A percentile compares a stretch with the other conserved stretches of the same genome.
These are phyloP conservation scores for Aspergillus nidulans DNA, from an alignment of 495 filamentous ascomycete species.

Conservation along the genomic window DNA sequence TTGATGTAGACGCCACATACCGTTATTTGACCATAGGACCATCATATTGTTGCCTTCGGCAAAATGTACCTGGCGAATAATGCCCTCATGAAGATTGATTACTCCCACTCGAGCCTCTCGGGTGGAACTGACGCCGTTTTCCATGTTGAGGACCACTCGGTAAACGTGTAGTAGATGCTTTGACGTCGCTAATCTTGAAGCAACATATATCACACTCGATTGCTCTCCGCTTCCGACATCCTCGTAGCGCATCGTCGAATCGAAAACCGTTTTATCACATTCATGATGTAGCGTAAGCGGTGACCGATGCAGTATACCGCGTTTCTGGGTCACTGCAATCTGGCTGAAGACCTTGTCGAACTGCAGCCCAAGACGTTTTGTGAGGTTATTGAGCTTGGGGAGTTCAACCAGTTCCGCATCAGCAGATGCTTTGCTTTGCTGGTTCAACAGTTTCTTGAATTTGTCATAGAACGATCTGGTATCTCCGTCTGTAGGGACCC, in stretches of 20 bases:
- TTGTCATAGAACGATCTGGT: slow-evolving; percentile 45
- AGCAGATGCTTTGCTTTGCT: slow-evolving; percentile 24
- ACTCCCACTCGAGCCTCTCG: slow-evolving; percentile 36
- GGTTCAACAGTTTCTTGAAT: slow-evolving; percentile 37
- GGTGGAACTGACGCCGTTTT: slow-evolving; percentile 54
- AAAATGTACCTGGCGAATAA: slow-evolving; percentile 52
- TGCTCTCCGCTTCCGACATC: slow-evolving; percentile 23
- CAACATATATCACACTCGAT: slow-evolving; percentile 35
- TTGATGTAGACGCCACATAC: slow-evolving; percentile 28
- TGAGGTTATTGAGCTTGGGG: slow-evolving; percentile 52
- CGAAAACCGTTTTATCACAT: slow-evolving; percentile 34
- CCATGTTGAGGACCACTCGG: slow-evolving; percentile 41
- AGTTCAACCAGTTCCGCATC: slow-evolving; percentile 28
- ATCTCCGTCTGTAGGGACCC: slow-evolving; percentile 34
- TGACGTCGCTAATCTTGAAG: slow-evolving; percentile 26
- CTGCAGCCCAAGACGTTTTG: slow-evolving; percentile 45
- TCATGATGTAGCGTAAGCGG: slow-evolving; percentile 42
- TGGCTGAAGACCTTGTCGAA: slow-evolving; percentile 53
- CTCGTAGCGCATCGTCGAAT: slow-evolving; percentile 37
- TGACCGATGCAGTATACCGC: slow-evolving; percentile 51
- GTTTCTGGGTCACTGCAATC: slow-evolving; percentile 54
- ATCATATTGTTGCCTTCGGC: slow-evolving; percentile 51
- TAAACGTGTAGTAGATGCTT: slow-evolving; percentile 44
- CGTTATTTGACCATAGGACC: slow-evolving; percentile 40
- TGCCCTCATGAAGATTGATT: slow-evolving; percentile 38